Percentiles rank a stretch among this genome's conserved stretches.
These are phyloP conservation scores for Noccaea caerulescens DNA, from an alignment of 345 rosid species.

Conservation along the genomic window DNA sequence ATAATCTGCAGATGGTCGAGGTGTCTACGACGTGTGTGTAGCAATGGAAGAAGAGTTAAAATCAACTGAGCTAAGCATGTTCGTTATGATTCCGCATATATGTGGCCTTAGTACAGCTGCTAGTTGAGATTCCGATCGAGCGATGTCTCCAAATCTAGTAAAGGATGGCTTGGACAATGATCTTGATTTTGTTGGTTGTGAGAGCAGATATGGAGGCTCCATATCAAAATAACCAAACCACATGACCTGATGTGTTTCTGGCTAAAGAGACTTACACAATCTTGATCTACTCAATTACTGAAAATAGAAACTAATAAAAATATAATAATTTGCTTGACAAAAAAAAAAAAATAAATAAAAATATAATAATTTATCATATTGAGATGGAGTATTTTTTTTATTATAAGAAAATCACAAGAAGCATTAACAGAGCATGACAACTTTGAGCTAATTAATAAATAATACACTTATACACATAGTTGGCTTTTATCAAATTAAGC, in stretches of 20 bases:
- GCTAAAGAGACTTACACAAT: not conserved
- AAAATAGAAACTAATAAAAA: not conserved
- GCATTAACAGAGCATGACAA: not conserved
- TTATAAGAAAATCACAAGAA: not conserved
- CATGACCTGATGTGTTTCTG: not conserved
- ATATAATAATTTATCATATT: not conserved
- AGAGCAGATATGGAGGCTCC: not conserved
- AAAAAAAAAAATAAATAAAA: too few species aligned
- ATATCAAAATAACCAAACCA: not conserved
- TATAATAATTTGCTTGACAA: not conserved
- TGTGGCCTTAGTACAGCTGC: not conserved
- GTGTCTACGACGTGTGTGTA: not conserved
- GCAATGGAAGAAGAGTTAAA: not conserved
- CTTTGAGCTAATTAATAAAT: not conserved
- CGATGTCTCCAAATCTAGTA: not conserved
- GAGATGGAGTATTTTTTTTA: not conserved
- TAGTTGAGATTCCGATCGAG: not conserved
- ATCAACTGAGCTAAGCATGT: not conserved
- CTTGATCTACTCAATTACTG: not conserved
- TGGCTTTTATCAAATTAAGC: constrained; percentile 22
- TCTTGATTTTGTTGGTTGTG: not conserved
- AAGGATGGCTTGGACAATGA: not conserved
- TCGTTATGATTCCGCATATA: not conserved
- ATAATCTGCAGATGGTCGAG: too few species aligned
- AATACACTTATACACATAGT: constrained; percentile 22